Conservation (phyloP, 2,329 filamentous ascomycete species). For the Rosellinia necatrix region DNA sequence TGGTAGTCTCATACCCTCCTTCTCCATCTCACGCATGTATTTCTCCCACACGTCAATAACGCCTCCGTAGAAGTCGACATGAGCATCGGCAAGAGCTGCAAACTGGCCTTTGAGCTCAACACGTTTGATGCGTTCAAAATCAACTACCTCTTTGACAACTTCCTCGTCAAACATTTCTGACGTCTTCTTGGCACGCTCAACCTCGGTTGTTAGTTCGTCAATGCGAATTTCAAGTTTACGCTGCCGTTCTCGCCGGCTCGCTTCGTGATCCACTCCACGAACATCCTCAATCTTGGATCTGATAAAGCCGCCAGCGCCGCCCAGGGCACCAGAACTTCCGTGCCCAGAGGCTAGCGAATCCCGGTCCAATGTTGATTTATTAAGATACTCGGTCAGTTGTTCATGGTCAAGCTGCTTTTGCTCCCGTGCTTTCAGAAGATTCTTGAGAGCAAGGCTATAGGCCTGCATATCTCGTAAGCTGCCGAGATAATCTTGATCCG, state of each 20-base stretch:
- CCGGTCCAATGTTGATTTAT: conserved; percentile 85
- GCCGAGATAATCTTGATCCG: conserved; percentile 93
- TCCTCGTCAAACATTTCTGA: conserved; percentile 96
- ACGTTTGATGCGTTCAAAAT: conserved; percentile 97
- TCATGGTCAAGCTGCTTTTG: conserved; percentile 98
- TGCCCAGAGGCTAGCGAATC: conserved; percentile 73
- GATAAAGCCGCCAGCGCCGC: conserved; percentile 83
- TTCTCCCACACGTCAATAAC: conserved; percentile 85
- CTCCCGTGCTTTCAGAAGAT: conserved; percentile 88
- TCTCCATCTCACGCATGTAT: conserved; percentile 87
- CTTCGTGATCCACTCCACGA: conserved; percentile 94
- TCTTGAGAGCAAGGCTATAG: conserved; percentile 85
- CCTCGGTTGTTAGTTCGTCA: conserved; percentile 86
- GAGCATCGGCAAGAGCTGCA: conserved; percentile 79
- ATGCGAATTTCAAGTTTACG: conserved; percentile 92
- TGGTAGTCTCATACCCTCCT: conserved; percentile 30
- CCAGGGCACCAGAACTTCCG: conserved; percentile 54
- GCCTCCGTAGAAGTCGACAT: conserved; percentile 83
- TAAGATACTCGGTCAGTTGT: conserved; percentile 91
- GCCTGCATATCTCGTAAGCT: conserved; percentile 94
- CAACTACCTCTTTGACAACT: conserved; percentile 87
- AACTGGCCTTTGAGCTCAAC: conserved; percentile 89
- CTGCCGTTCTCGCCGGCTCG: conserved; percentile 81
- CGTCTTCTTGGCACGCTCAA: conserved; percentile 83
- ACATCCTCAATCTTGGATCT: conserved; percentile 96